phyloP scores from a whole-genome alignment of 177 flowering plant species.

The Tripterygium wilfordii region DNA sequence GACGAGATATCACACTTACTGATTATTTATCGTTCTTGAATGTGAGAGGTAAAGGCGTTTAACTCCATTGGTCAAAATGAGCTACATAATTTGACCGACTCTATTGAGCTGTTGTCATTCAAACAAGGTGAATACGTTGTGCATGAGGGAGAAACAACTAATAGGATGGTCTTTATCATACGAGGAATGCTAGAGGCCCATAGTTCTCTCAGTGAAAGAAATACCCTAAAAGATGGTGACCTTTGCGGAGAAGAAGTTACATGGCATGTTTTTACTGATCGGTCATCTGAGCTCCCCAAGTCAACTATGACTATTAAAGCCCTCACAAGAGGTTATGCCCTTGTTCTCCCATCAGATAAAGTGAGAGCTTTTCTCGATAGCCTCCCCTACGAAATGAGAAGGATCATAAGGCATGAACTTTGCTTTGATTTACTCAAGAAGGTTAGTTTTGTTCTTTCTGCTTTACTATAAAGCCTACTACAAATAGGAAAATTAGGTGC shows the following conservation, averaged over 20 bases:
- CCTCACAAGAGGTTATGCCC: constrained; percentile 11
- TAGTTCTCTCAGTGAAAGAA: constrained; percentile 15
- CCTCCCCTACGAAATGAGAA: too few relatives aligned
- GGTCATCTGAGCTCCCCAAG: constrained; percentile 11
- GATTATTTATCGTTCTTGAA: too few relatives aligned
- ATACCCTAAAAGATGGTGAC: constrained; percentile 18
- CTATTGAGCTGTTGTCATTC: constrained; percentile 48
- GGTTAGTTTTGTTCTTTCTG: too few relatives aligned
- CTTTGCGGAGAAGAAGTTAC: constrained; percentile 22
- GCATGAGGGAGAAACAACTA: constrained; percentile 66
- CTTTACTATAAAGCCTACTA: too few relatives aligned
- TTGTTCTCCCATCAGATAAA: constrained; percentile 12
- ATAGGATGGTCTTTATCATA: constrained; percentile 61
- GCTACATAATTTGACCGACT: constrained; percentile 55
- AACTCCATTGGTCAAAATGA: constrained; percentile 59
- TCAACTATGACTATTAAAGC: constrained; percentile 16
- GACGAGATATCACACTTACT: too few relatives aligned
- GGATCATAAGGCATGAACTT: too few relatives aligned
- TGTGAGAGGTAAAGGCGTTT: constrained; percentile 55
- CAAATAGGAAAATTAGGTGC: too few relatives aligned
- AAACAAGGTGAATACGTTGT: constrained; percentile 43
- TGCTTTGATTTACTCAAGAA: too few relatives aligned
- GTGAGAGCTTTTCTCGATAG: too few relatives aligned
- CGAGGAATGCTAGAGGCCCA: constrained; percentile 47
- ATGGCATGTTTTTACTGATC: too few relatives aligned